A percentile compares a stretch with the other conserved stretches of the same genome.
phyloP scores from a whole-genome alignment of 805 yeast genomes.

The Metschnikowia proteae region DNA sequence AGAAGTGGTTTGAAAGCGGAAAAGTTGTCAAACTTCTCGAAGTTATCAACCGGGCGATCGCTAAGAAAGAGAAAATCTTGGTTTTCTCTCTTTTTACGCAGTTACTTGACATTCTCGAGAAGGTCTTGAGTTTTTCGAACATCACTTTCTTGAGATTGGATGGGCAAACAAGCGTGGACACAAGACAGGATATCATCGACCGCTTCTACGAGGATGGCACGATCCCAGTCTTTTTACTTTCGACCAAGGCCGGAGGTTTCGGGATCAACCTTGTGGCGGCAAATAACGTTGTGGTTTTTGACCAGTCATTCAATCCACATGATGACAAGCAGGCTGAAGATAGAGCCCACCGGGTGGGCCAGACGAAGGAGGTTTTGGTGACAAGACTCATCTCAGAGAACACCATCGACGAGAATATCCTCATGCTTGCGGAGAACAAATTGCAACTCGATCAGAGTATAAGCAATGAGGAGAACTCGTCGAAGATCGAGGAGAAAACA shows the following conservation, averaged over 20 bases:
- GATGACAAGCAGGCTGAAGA: constrained; percentile 99
- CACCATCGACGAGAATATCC: constrained; percentile 87
- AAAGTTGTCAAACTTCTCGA: constrained; percentile 59
- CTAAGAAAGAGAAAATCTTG: constrained; percentile 63
- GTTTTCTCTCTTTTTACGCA: constrained; percentile 92
- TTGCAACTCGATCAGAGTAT: constrained; percentile 75
- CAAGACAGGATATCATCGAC: constrained; percentile 89
- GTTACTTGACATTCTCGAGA: constrained; percentile 82
- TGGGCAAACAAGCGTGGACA: constrained; percentile 91
- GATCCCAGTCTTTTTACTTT: constrained; percentile 81
- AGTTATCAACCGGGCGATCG: constrained; percentile 55
- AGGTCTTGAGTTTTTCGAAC: constrained; percentile 57
- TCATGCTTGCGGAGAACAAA: constrained; percentile 83
- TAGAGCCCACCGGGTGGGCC: constrained; percentile 97
- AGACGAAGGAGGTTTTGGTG: constrained; percentile 77
- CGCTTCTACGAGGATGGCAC: constrained; percentile 75
- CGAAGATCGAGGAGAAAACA: constrained; percentile 49
- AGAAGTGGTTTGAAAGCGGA: constrained; percentile 65
- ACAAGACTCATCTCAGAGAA: constrained; percentile 65
- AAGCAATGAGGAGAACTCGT: constrained; percentile 40
- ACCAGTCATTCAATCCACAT: constrained; percentile 95
- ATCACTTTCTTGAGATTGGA: constrained; percentile 81
- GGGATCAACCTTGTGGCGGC: constrained; percentile 97
- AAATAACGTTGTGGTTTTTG: constrained; percentile 84
- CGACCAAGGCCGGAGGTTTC: constrained; percentile 98